Evolutionary conservation across 2,329 filamentous ascomycete species (phyloP).

Genomic region (Metarhizium brunneum): DNA sequence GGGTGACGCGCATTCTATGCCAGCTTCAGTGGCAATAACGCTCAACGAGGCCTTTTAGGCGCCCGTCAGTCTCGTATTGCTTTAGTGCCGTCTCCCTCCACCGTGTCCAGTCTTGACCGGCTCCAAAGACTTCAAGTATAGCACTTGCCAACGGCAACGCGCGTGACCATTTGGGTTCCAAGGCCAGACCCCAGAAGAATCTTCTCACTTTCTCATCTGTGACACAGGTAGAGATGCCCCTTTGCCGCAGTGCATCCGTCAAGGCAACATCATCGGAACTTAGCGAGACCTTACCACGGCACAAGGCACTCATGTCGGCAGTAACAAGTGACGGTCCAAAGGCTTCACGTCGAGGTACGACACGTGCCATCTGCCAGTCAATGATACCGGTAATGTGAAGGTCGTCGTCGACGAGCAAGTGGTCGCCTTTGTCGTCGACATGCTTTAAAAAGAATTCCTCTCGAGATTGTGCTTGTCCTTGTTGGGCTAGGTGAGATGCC

Average conservation of each 20-base stretch:
- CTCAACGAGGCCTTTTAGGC: conserved; percentile 3
- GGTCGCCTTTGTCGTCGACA: too few species aligned
- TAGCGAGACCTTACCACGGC: too few species aligned
- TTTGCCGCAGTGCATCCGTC: conserved; percentile 6
- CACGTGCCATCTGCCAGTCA: conserved; percentile 13
- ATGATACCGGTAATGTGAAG: conserved; percentile 30
- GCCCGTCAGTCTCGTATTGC: conserved; percentile 7
- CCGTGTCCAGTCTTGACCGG: conserved; percentile 4
- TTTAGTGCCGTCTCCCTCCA: conserved; percentile 7
- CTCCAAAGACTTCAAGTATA: conserved; percentile 10
- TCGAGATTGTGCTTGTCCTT: too few species aligned
- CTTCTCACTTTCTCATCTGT: conserved; percentile 12
- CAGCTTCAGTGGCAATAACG: neutral
- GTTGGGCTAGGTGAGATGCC: too few species aligned
- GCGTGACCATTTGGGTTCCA: conserved; percentile 10
- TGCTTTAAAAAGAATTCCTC: too few species aligned
- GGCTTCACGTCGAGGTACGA: conserved; percentile 12
- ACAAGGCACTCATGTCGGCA: conserved; percentile 5
- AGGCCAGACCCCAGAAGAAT: conserved; percentile 13
- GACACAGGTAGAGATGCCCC: neutral
- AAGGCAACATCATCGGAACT: too few species aligned
- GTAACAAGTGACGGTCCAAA: conserved; percentile 10
- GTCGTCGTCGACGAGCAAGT: conserved; percentile 11
- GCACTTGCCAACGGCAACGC: conserved; percentile 13
- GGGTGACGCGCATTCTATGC: too few species aligned